Percentiles rank a stretch among this genome's conserved stretches.
These are phyloP conservation scores for Kurtzmaniella quercitrusa DNA, from an alignment of 1,139 yeast species.

Conservation along the genomic window DNA sequence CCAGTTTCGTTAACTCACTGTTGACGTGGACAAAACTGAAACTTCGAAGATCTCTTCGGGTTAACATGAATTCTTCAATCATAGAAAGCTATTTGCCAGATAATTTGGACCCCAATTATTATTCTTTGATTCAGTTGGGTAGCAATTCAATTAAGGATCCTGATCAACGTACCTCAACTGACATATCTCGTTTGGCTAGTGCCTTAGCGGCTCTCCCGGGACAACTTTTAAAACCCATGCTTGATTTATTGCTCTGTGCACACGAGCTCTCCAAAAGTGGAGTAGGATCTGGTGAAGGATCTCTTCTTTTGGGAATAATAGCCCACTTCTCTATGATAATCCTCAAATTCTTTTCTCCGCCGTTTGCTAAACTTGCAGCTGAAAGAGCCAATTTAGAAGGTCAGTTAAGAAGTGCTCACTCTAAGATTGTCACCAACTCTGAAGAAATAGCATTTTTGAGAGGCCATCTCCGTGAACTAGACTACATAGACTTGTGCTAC, in stretches of 20 bases:
- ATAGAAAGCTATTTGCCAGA: slow-evolving; percentile 69
- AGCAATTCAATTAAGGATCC: slow-evolving; percentile 64
- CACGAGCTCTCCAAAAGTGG: slow-evolving; percentile 72
- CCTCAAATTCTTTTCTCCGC: slow-evolving; percentile 78
- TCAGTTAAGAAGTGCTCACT: slow-evolving; percentile 76
- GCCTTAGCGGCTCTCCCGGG: slow-evolving; percentile 77
- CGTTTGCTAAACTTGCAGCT: slow-evolving; percentile 79
- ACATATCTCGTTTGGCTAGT: slow-evolving; percentile 68
- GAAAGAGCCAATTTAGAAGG: slow-evolving; percentile 83
- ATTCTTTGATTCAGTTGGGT: slow-evolving; percentile 49
- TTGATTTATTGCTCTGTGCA: slow-evolving; percentile 80
- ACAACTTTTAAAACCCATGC: slow-evolving; percentile 80
- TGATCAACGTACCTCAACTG: slow-evolving; percentile 79
- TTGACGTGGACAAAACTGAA: slow-evolving; percentile 69
- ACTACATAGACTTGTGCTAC: slow-evolving; percentile 73
- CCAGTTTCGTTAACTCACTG: slow-evolving; percentile 73
- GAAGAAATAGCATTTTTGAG: slow-evolving; percentile 87
- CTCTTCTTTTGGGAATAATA: slow-evolving; percentile 72
- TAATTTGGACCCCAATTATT: slow-evolving; percentile 45
- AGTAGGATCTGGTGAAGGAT: slow-evolving; percentile 82
- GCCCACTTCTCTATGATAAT: slow-evolving; percentile 79
- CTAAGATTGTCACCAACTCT: slow-evolving; percentile 70
- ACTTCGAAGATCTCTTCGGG: slow-evolving; percentile 63
- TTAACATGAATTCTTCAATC: slow-evolving; percentile 60
- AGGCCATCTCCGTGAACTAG: slow-evolving; percentile 79